Evolutionary conservation across 331 rosid species (phyloP).

Genomic region (Quercus tomentella): DNA sequence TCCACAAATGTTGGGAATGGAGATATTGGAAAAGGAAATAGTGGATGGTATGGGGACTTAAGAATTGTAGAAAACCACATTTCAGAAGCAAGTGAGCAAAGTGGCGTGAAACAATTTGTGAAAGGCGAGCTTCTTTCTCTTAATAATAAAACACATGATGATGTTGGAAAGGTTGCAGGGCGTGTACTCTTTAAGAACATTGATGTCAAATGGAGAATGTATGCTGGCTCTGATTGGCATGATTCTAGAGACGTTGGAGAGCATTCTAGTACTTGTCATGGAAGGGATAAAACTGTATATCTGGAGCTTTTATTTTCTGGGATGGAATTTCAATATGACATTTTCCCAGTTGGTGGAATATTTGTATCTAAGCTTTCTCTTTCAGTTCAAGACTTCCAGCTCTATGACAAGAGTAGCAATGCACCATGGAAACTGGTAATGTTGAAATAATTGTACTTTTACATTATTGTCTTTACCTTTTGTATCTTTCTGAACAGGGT

Average conservation of each 20-base stretch:
- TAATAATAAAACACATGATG: conserved; percentile 31
- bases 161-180: conserved; percentile 47
- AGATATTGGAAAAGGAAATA: conserved; percentile 52
- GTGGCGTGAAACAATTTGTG: conserved; percentile 20
- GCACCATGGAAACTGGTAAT: conserved; percentile 96
- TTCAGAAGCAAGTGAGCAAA: conserved; percentile 36
- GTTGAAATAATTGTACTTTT: conserved; percentile 6
- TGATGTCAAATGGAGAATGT: conserved; percentile 81
- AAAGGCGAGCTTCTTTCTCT: conserved; percentile 31
- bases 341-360: conserved; percentile 72
- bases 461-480: conserved; percentile 9
- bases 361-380: conserved; percentile 66
- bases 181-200: conserved; percentile 63
- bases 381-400: conserved; percentile 71
- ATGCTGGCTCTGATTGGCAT: conserved; percentile 76
- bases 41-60: conserved; percentile 69
- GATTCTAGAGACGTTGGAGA: conserved; percentile 38
- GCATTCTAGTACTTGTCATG: conserved; percentile 20
- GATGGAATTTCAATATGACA: conserved; percentile 75
- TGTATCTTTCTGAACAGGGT: conserved; percentile 10
- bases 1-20: conserved; percentile 32
- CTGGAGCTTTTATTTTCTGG: conserved; percentile 65
- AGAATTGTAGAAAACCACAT: conserved; percentile 77
- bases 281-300: conserved; percentile 56
- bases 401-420: conserved; percentile 68